These are phyloP conservation scores for Penicillium goetzii DNA, from an alignment of 495 filamentous ascomycete species.

Conservation along the genomic window DNA sequence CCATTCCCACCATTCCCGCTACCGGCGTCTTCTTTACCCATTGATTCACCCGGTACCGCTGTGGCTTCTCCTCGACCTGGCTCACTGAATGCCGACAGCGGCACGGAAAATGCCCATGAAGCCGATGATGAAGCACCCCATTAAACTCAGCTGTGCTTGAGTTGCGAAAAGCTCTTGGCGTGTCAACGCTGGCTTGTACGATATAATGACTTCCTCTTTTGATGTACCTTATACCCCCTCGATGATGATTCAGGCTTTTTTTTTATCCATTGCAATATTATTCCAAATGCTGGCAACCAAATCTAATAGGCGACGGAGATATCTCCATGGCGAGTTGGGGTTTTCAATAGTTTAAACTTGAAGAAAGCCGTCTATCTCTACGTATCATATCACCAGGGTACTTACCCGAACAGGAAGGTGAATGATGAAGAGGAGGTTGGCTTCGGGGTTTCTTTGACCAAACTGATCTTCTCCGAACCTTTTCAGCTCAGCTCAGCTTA, in stretches of 20 bases:
- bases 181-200: constrained; percentile 29
- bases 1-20: constrained; percentile 43
- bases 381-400: not conserved
- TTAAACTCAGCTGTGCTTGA: constrained; percentile 1
- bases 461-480: not conserved
- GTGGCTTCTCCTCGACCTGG: constrained; percentile 16
- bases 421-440: not conserved
- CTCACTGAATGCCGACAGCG: constrained; percentile 11
- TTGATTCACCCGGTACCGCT: constrained; percentile 13
- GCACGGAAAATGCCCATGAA: constrained; percentile 2
- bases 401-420: not conserved
- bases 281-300: not conserved
- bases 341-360: not conserved
- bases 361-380: not conserved
- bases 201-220: constrained; percentile 37
- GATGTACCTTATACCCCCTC: constrained; percentile 29
- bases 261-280: constrained; percentile 2
- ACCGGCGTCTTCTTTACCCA: constrained; percentile 13
- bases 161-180: not conserved
- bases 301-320: constrained; percentile 24
- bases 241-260: constrained; percentile 6
- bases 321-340: not conserved
- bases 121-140: not conserved
- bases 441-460: not conserved
- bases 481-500: not conserved